Conservation (phyloP, 2,329 filamentous ascomycete species). For the Davidsoniella eucalypti region DNA sequence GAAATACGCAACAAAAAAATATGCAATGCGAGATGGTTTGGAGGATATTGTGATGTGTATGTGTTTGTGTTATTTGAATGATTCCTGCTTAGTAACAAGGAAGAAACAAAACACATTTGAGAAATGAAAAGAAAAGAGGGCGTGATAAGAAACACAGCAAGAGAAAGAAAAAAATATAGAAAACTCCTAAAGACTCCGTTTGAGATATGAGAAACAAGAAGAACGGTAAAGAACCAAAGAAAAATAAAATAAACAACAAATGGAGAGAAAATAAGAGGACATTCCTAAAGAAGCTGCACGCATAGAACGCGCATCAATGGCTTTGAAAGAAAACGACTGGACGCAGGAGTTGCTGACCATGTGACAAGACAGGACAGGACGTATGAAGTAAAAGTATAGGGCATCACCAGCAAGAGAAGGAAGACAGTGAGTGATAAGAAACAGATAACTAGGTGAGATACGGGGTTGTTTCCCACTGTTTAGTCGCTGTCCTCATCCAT, state of each 20-base stretch:
- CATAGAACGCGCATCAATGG: background rate
- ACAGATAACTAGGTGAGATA: background rate
- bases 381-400: background rate
- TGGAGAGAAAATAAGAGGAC: conserved; percentile 1
- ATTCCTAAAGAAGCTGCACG: background rate
- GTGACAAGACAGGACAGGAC: background rate
- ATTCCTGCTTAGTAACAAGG: too few species aligned
- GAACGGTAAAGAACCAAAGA: background rate
- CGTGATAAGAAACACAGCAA: background rate
- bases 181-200: conserved; percentile 1
- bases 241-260: conserved; percentile 2
- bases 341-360: background rate
- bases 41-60: background rate
- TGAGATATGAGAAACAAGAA: background rate
- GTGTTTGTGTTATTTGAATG: too few species aligned
- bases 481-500: conserved; percentile 38
- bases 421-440: background rate
- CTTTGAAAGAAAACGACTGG: background rate
- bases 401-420: background rate
- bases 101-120: background rate
- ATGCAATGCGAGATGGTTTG: background rate
- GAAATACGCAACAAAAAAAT: background rate
- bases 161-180: conserved; percentile 2
- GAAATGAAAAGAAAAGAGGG: background rate
- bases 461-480: conserved; percentile 11